Evolutionary conservation across 176 grass and related monocot genomes (phyloP), one percentile per base, ranked within the genome.

Genomic region (Eragrostis nindensis): DNA sequence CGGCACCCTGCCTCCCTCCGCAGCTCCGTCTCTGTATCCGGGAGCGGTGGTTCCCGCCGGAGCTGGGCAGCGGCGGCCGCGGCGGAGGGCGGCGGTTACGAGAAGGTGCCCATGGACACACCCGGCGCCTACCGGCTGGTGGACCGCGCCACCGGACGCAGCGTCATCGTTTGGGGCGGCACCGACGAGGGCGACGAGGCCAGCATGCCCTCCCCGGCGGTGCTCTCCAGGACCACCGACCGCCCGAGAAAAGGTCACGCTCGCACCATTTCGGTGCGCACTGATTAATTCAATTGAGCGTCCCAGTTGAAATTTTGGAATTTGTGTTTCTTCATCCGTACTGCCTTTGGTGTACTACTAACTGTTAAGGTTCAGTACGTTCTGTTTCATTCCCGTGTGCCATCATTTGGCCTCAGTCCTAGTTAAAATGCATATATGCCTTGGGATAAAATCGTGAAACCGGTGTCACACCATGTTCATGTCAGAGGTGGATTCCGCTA

Each of bases 81-180:
- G 59, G 70, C 81, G 57, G 81, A 81, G 1, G 82, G 46, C n/a
- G 66, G 77, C 15, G 75, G 50, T 8, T 97, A 89, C 86, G 88
- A 97, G 42, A 73, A 84, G 67, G 64, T 89, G 40, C 43, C 88
- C 10, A 68, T 95, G 90, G 90, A 92, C 52, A 93, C 90, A 0
- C 63, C 92, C 42, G 90, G 90, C n/a, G 90, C 95, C 1, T 98
- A 95, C 86, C 78, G 80, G 11, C 74, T 98, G 1, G 76, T 98
- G 21, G 95, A 98, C 86, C 65, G 86, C 49, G 54, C 66, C 67
- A 98, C 92, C 41, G 88, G 95, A 0, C 76, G 86, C 46, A 82
- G 89, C 39, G 74, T 94, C 77, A 90, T 98, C 62, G 92, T 97
- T 44, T 97, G 92, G 92, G 95, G 91, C 43, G 91, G 87, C 55